Conservation (phyloP, 306 rosid species). For the Cucurbita maxima region DNA sequence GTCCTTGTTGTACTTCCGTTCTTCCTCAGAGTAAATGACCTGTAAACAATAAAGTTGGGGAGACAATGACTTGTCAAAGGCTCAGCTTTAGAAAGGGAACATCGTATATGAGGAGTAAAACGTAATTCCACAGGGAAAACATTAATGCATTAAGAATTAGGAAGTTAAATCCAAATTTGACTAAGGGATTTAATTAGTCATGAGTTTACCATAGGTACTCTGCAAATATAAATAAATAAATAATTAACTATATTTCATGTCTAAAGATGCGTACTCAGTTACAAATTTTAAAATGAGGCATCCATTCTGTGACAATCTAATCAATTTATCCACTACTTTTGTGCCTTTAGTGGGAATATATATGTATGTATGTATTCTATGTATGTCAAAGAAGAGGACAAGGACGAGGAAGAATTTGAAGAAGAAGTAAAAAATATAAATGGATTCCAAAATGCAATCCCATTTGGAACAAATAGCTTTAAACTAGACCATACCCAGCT, state of each 20-base stretch:
- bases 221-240: background rate
- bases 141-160: background rate
- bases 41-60: conserved; percentile 12
- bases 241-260: background rate
- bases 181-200: background rate
- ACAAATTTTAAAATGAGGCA: background rate
- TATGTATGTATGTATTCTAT: background rate
- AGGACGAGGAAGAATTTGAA: no score
- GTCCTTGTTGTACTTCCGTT: conserved; percentile 81
- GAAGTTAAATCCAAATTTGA: background rate
- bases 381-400: background rate
- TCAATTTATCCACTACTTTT: background rate
- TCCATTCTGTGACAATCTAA: background rate
- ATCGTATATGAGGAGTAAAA: background rate
- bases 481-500: conserved; percentile 65
- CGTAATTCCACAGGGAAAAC: background rate
- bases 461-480: background rate
- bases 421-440: background rate
- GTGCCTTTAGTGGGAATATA: background rate
- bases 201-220: background rate
- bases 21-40: conserved; percentile 97
- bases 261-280: background rate
- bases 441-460: background rate
- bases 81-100: background rate
- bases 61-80: background rate